These are phyloP conservation scores for Hibiscus tridactylites DNA, from an alignment of 345 rosid species.

Conservation along the genomic window DNA sequence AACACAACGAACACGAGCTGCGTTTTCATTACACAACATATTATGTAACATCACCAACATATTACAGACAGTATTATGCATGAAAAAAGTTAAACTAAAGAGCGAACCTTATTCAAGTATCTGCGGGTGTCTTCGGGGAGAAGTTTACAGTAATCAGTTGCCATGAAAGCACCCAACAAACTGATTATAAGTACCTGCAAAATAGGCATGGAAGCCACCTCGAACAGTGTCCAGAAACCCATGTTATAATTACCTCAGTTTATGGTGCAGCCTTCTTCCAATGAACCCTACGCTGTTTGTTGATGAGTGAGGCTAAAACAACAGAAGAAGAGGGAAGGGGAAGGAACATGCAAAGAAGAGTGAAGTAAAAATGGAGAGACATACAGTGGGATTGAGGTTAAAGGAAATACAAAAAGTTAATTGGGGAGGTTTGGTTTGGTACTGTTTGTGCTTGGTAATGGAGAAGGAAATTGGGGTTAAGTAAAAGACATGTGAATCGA, in stretches of 20 bases:
- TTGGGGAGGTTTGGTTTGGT: not conserved
- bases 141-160: slow-evolving; percentile 53
- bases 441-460: slow-evolving; percentile 6
- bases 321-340: not conserved
- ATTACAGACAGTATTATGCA: not conserved
- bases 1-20: slow-evolving; percentile 78
- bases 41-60: not conserved
- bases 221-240: slow-evolving; percentile 66
- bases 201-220: slow-evolving; percentile 80
- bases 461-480: not conserved
- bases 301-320: not conserved
- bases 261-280: not conserved
- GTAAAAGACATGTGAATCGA: not conserved
- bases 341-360: not conserved
- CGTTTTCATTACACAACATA: not conserved
- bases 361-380: not conserved
- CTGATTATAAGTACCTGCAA: slow-evolving; percentile 69
- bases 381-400: not conserved
- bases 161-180: slow-evolving; percentile 71
- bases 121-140: slow-evolving; percentile 53
- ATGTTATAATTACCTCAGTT: too few relatives aligned
- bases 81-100: not conserved
- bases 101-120: slow-evolving; percentile 65
- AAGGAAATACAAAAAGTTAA: not conserved
- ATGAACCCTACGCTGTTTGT: not conserved